phyloP scores from a whole-genome alignment of 1,284 basidiomycete genomes.

The Chondrostereum purpureum region DNA sequence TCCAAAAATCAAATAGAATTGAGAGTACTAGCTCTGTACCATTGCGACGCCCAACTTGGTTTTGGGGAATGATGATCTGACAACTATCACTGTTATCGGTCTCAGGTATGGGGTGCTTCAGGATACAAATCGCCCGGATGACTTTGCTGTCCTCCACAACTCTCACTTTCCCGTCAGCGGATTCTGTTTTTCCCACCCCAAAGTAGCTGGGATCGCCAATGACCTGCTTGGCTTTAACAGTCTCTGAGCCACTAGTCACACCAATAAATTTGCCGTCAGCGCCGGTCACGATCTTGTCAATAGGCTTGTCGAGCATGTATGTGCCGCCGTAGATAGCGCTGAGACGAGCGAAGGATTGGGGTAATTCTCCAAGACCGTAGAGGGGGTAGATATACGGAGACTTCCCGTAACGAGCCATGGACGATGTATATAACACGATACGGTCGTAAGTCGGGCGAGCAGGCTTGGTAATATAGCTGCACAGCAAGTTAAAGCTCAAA shows the following conservation, averaged over 20 bases:
- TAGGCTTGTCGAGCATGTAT: slow-evolving; percentile 98
- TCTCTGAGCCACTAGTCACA: slow-evolving; percentile 86
- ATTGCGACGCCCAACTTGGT: slow-evolving; percentile 92
- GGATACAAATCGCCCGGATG: slow-evolving; percentile 93
- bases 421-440: slow-evolving; percentile 95
- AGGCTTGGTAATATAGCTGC: slow-evolving; percentile 87
- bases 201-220: slow-evolving; percentile 99
- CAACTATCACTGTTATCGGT: slow-evolving; percentile 94
- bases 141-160: slow-evolving; percentile 94
- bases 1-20: slow-evolving; percentile 93
- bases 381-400: slow-evolving; percentile 99
- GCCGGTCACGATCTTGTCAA: slow-evolving; percentile 88
- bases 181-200: slow-evolving; percentile 53
- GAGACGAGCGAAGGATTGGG: slow-evolving; percentile 96
- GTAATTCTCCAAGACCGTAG: slow-evolving; percentile 97
- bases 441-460: slow-evolving; percentile 91
- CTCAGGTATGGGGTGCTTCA: slow-evolving; percentile 97
- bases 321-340: slow-evolving; percentile 99
- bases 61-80: slow-evolving; percentile 99
- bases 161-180: slow-evolving; percentile 68
- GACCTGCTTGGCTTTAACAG: slow-evolving; percentile 95
- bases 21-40: slow-evolving; percentile 89
- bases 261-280: slow-evolving; percentile 87
- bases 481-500: neutral
- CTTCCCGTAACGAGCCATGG: slow-evolving; percentile 99